Evolutionary conservation across 2,329 filamentous ascomycete species (phyloP), one percentile per base, ranked within the genome.

Genomic region (Talaromyces sp.): DNA sequence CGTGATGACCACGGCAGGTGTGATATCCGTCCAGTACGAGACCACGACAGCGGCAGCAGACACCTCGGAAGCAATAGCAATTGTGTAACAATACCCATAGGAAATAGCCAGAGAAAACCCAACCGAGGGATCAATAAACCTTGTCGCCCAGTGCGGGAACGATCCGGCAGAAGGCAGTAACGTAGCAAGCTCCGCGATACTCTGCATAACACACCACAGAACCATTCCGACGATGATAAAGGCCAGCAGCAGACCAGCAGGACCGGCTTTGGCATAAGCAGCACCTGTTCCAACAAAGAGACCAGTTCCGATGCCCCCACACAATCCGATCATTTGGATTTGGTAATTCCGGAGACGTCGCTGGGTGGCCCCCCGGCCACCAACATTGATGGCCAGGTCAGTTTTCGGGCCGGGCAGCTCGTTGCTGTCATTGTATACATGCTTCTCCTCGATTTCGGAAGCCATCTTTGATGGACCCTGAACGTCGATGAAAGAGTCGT

Each of bases 41-140:
- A 96, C 88, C 1, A 92, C 94, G n/a, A 96, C 86, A 3, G 91
- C 90, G 2, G 92, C 92, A 1, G 92, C 91, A 62, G 95, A 91
- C 56, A 94, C 88, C 75, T 96, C 92, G 19, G 80, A 8, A 90
- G 87, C 62, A 89, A 86, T 41, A 91, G 84, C 93, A 90, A 96
- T 81, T 90, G 90, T 73, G 93, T 79, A 43, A 89, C 91, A 77
- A 93, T 95, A 76, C 92, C 95, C 92, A 90, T 96, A 59, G 88
- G 74, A 75, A 22, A 75, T 74, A 13, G 75, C 92, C 89, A 96
- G 93, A 45, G 92, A 91, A 74, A 96, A 96, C 0, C 92, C 92
- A 89, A 92, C 96, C 0, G 93, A 91, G 0, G 93, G 93, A 73
- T 97, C 92, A 37, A 97, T 80, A 73, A 97, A 97, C 13, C 93